Evolutionary conservation across 805 yeast species (phyloP).

Genomic region (Alloascoidea hylecoeti): DNA sequence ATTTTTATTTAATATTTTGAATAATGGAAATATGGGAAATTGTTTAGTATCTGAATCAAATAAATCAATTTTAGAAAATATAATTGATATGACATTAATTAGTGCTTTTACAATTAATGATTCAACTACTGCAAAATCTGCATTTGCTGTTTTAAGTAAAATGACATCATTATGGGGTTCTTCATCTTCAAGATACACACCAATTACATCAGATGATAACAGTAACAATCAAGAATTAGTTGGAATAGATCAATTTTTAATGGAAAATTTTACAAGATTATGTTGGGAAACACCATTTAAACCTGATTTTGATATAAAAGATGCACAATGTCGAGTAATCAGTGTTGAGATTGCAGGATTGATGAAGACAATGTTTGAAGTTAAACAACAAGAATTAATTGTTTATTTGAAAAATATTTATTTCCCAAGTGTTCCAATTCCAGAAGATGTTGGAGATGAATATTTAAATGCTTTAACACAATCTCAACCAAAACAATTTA

Average conservation of each 20-base stretch:
- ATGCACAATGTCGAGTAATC: conserved; percentile 65
- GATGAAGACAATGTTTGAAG: conserved; percentile 45
- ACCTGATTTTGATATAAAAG: conserved; percentile 51
- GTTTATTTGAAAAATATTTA: conserved; percentile 37
- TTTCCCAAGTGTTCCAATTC: conserved; percentile 40
- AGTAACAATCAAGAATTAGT: conserved; percentile 42
- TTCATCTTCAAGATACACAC: conserved; percentile 34
- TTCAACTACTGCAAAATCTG: conserved; percentile 47
- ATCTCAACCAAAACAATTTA: conserved; percentile 47
- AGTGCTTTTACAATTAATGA: conserved; percentile 54
- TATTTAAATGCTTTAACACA: conserved; percentile 45
- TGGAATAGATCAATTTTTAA: conserved; percentile 57
- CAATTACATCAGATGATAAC: conserved; percentile 26
- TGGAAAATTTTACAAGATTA: conserved; percentile 51
- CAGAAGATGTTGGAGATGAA: conserved; percentile 42
- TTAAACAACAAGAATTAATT: conserved; percentile 30
- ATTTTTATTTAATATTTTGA: conserved; percentile 52
- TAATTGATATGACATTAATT: conserved; percentile 49
- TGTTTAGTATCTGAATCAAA: conserved; percentile 61
- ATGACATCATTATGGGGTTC: conserved; percentile 54
- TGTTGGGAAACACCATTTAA: conserved; percentile 75
- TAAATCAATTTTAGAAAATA: conserved; percentile 38
- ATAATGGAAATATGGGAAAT: conserved; percentile 72
- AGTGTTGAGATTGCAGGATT: conserved; percentile 64
- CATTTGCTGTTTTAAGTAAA: conserved; percentile 51